A percentile compares a stretch with the other conserved stretches of the same genome.
Evolutionary conservation across 345 rosid species (phyloP).

Genomic region (Bruguiera gymnorhiza): DNA sequence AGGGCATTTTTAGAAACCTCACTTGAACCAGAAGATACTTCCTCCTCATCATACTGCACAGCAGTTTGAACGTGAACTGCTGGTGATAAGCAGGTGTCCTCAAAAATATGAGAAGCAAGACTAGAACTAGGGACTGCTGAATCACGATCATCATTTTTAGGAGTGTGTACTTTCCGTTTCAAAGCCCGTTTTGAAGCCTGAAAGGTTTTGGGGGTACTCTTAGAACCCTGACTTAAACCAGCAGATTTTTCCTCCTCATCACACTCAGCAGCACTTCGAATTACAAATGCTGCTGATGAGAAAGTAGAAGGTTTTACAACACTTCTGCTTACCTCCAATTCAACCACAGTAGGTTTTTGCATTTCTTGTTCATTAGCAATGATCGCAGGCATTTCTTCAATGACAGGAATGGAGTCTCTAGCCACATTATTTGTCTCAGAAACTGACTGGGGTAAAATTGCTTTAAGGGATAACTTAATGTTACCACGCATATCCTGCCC

Average conservation of each 20-base stretch:
- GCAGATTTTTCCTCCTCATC: conserved; percentile 65
- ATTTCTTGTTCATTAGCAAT: conserved; percentile 38
- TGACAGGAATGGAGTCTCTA: conserved; percentile 34
- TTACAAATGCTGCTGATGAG: conserved; percentile 52
- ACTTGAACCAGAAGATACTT: conserved; percentile 36
- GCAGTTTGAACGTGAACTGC: conserved; percentile 26
- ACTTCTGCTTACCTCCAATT: conserved; percentile 18
- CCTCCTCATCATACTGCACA: conserved; percentile 78
- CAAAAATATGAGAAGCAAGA: conserved; percentile 3
- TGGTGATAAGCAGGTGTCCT: conserved; percentile 18
- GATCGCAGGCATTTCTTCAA: conserved; percentile 37
- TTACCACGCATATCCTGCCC: conserved; percentile 96
- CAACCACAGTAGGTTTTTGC: conserved; percentile 28
- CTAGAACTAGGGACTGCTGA: conserved; percentile 20
- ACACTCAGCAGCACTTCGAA: conserved; percentile 86
- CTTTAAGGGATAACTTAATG: conserved; percentile 81
- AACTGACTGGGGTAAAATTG: conserved; percentile 38
- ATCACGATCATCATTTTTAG: conserved; percentile 16
- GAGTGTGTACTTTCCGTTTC: conserved; percentile 19
- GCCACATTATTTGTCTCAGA: conserved; percentile 24
- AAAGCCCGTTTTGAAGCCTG: conserved; percentile 17
- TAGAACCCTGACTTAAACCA: conserved; percentile 29
- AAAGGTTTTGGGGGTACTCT: conserved; percentile 30
- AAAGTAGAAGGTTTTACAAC: conserved; percentile 26
- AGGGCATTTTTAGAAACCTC: conserved; percentile 30